Evolutionary conservation across 176 grass and related monocot genomes (phyloP), one percentile per base, ranked within the genome.

Genomic region (Leersia perrieri): DNA sequence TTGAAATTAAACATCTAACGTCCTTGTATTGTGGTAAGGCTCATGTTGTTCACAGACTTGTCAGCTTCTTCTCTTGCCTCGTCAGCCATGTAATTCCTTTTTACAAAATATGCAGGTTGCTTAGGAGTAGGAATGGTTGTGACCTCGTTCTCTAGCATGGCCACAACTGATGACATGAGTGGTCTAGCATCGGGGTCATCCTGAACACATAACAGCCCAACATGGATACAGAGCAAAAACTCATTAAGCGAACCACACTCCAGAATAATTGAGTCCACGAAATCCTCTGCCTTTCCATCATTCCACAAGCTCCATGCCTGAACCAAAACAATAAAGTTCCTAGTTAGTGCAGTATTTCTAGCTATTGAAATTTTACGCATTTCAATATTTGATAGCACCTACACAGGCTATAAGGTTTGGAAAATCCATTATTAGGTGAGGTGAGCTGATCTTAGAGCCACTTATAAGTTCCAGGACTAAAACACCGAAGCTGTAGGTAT

Each of bases 261-360:
- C 3, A 7, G 18, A 66, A 84, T 4, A 0, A 66, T 87, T 0
- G 75, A 74, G 45, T 89, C 83, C 35, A 89, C 9, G 3, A 87
- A 29, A 60, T 94, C 75, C 7, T 70, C 60, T 42, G 80, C 39
- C 25, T 61, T 88, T 1, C 73, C 74, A 15, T 94, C 83, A 5
- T 70, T 84, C 89, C 89, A 94, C 58, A 94, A 38, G 26, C 32
- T 86, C 89, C 83, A 94, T 71, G 86, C 86, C 89, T 94, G 75
- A 13, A 70, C 3, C 57, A 70, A 53, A 70, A 0, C 0, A 73
- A 81, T n/a, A 27, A 15, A 63, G 34, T 36, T n/a, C 30, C 9
- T 11, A 63, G n/a, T 9, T 3, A 55, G 18, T 5, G 47, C 47
- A 29, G 7, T 29, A 33, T 6, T 15, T 18, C 38, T 35, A 9